Base-by-base conservation (phyloP, 352 stramenopile species). In the Phytophthora tentaculata region DNA sequence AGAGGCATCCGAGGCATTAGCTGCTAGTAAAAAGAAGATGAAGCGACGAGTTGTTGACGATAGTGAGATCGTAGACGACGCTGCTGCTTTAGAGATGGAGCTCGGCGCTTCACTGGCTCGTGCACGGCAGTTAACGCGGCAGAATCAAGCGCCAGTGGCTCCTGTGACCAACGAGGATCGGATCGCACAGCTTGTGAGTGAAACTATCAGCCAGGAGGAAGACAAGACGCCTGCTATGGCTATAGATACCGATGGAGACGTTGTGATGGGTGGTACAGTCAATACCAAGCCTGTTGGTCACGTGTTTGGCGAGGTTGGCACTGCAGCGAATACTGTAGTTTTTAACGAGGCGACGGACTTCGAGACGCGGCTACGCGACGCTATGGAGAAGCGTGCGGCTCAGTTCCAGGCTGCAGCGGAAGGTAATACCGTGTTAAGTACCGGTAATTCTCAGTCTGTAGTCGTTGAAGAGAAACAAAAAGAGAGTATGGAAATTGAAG, bases 321-420 rank as follows among this genome's bases (percentile, higher is more conserved):
- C 53, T 0, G 74, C 63, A 26, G 61, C 52, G 16, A 89, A 94
- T 44, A 66, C 69, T 0, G 84, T 94, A 2, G 86, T 95, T 26
- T 95, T 94, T 51, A 94, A 91, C 48, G 80, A 96, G n/a, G 84
- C 86, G 44, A 94, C 85, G 1, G 86, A 95, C 68, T 96, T 96
- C 52, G 83, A 94, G 52, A 90, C 83, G 19, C 74, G 86, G 0
- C 64, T 96, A 47, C 81, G 80, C 5, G 90, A 84, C 32, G 86
- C 87, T 5, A 92, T 95, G 77, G 78, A 95, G 58, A 83, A 90
- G 61, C 81, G 84, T 20, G 79, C 74, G 1, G 74, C 74, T 37
- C 75, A 87, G 52, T 89, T 89, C 41, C 74, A 86, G 20, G 83
- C 61, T 28, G 48, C 52, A 50, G 48, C 23, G 64, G 47, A 48